Evolutionary conservation across 2,329 filamentous ascomycete species (phyloP).

Genomic region (Penicillium sp.): DNA sequence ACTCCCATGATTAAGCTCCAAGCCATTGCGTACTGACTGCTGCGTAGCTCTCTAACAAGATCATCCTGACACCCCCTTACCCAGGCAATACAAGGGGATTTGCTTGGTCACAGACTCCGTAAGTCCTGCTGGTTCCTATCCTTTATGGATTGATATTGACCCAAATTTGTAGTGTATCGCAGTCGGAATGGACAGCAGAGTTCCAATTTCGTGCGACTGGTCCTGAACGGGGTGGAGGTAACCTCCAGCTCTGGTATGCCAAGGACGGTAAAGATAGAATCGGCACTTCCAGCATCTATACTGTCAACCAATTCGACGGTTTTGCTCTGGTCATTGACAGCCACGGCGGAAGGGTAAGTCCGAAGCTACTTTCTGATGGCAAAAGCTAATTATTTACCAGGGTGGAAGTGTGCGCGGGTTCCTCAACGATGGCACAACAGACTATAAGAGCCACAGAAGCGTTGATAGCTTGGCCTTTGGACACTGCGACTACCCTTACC

Average conservation of each 20-base stretch:
- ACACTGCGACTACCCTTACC: constrained; percentile 81
- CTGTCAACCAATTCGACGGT: constrained; percentile 74
- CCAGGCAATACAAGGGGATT: constrained; percentile 78
- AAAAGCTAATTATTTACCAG: constrained; percentile 25
- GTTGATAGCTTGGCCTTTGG: constrained; percentile 85
- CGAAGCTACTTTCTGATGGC: too few species aligned
- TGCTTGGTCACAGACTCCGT: constrained; percentile 62
- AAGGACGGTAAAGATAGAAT: constrained; percentile 58
- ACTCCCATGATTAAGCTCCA: too few species aligned
- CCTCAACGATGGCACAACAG: constrained; percentile 77
- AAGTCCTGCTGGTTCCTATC: too few species aligned
- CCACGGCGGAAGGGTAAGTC: constrained; percentile 56
- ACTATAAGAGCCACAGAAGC: constrained; percentile 66
- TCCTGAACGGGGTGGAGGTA: constrained; percentile 74
- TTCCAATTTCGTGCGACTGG: constrained; percentile 82
- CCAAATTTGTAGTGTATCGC: constrained; percentile 27
- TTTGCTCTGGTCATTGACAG: constrained; percentile 77
- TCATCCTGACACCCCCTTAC: constrained; percentile 81
- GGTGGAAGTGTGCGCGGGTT: constrained; percentile 82
- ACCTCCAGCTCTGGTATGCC: constrained; percentile 87
- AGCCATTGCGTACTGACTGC: too few species aligned
- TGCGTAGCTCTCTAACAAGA: constrained; percentile 65
- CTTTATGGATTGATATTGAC: too few species aligned
- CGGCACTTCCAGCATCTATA: constrained; percentile 71
- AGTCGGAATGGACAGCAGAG: constrained; percentile 69